A percentile compares a stretch with the other conserved stretches of the same genome.
Evolutionary conservation across 116 monocot species (phyloP).

Genomic region (Phalaenopsis hybrid): DNA sequence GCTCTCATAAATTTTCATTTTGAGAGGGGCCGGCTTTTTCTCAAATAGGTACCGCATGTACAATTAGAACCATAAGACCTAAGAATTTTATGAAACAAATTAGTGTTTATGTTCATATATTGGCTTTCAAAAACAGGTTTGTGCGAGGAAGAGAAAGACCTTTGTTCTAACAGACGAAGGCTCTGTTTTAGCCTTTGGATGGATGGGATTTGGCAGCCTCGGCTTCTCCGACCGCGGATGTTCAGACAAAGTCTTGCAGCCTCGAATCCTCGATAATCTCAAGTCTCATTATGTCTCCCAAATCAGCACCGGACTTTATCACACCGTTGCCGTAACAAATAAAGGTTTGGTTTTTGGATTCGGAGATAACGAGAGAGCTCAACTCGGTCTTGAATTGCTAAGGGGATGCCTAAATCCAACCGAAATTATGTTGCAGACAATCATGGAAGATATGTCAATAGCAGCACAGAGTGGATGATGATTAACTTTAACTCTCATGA

Average conservation of each 20-base stretch:
- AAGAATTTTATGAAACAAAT: not conserved
- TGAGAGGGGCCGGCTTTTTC: no score
- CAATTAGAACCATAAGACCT: not conserved
- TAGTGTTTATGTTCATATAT: not conserved
- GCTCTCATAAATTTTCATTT: no score
- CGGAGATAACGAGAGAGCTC: conserved; percentile 90
- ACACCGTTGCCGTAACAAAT: conserved; percentile 82
- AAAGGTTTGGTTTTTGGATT: conserved; percentile 76
- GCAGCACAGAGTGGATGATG: conserved; percentile 31
- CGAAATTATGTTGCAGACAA: conserved; percentile 52
- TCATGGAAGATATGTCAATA: conserved; percentile 27
- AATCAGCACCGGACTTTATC: conserved; percentile 90
- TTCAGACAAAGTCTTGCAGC: conserved; percentile 85
- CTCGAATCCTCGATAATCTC: conserved; percentile 55
- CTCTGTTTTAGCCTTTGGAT: conserved; percentile 77
- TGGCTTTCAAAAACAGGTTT: conserved; percentile 42
- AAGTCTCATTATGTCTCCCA: conserved; percentile 52
- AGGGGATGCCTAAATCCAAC: conserved; percentile 70
- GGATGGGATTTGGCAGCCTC: conserved; percentile 94
- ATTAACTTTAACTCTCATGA: not conserved
- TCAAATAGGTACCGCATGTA: no score
- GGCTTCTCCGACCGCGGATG: conserved; percentile 70
- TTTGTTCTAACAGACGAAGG: conserved; percentile 79
- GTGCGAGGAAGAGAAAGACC: conserved; percentile 95
- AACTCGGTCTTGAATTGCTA: conserved; percentile 73